Conservation (phyloP, 495 filamentous ascomycete species). For the Aspergillus wentii region DNA sequence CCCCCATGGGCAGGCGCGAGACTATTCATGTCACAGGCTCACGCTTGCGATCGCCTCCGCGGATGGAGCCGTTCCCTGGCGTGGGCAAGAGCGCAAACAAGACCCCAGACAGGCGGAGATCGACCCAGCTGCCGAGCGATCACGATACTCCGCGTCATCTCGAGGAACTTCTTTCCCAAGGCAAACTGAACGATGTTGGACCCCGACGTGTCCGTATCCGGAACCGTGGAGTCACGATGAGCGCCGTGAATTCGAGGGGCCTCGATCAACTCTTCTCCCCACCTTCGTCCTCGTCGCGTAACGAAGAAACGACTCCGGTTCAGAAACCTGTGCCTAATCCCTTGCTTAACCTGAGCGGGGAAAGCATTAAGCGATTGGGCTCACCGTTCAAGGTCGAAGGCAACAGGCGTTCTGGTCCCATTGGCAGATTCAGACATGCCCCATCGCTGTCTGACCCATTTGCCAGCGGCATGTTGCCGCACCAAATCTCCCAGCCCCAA, state of each 20-base stretch:
- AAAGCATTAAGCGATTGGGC: constrained; percentile 43
- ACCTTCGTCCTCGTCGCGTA: constrained; percentile 36
- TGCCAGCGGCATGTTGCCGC: constrained; percentile 21
- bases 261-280: constrained; percentile 47
- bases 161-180: constrained; percentile 42
- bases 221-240: constrained; percentile 45
- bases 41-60: constrained; percentile 43
- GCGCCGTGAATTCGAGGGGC: constrained; percentile 32
- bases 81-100: constrained; percentile 47
- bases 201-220: constrained; percentile 47
- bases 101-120: constrained; percentile 32
- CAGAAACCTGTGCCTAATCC: constrained; percentile 24
- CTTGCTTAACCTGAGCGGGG: constrained; percentile 27
- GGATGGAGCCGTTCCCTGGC: constrained; percentile 45
- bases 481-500: constrained; percentile 2
- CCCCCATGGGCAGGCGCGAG: constrained; percentile 28
- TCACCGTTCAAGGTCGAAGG: constrained; percentile 46
- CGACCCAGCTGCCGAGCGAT: constrained; percentile 42
- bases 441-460: constrained; percentile 42
- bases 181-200: constrained; percentile 37
- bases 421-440: constrained; percentile 28
- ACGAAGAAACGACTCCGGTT: constrained; percentile 19
- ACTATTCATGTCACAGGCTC: constrained; percentile 43
- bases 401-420: constrained; percentile 21
- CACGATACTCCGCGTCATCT: constrained; percentile 42